Evolutionary conservation across 768 basidiomycete species (phyloP).

Genomic region (Collybia sp.): DNA sequence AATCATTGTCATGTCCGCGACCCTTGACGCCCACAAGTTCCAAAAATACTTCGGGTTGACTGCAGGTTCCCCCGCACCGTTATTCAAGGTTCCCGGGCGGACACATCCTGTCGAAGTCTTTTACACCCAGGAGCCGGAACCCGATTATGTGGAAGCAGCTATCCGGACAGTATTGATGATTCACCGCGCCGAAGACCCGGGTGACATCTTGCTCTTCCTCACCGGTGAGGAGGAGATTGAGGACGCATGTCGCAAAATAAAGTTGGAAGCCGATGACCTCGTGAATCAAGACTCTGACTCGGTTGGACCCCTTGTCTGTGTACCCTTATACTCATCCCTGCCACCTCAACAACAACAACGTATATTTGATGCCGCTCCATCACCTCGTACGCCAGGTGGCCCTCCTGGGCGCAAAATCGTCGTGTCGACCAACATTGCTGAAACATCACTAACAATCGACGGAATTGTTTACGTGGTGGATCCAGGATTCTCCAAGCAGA

Average conservation of each 20-base stretch:
- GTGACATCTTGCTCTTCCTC: conserved; percentile 91
- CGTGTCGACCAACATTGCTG: conserved; percentile 95
- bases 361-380: conserved; percentile 89
- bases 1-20: conserved; percentile 98
- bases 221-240: conserved; percentile 99
- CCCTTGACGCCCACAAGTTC: conserved; percentile 94
- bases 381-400: conserved; percentile 52
- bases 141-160: conserved; percentile 95
- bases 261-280: conserved; percentile 84
- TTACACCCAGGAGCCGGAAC: conserved; percentile 89
- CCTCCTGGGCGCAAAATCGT: conserved; percentile 92
- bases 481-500: conserved; percentile 96
- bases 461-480: conserved; percentile 99
- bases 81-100: conserved; percentile 89
- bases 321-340: conserved; percentile 93
- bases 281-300: conserved; percentile 61
- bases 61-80: conserved; percentile 49
- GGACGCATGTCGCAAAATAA: conserved; percentile 92
- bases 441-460: conserved; percentile 96
- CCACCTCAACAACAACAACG: conserved; percentile 94
- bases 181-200: conserved; percentile 90
- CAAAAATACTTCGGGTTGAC: conserved; percentile 83
- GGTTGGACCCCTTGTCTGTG: conserved; percentile 84
- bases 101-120: conserved; percentile 96
- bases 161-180: conserved; percentile 97